A percentile compares a stretch with the other conserved stretches of the same genome.
Evolutionary conservation across 805 yeast genomes (phyloP).

Genomic region (Wickerhamomyces bisporus): DNA sequence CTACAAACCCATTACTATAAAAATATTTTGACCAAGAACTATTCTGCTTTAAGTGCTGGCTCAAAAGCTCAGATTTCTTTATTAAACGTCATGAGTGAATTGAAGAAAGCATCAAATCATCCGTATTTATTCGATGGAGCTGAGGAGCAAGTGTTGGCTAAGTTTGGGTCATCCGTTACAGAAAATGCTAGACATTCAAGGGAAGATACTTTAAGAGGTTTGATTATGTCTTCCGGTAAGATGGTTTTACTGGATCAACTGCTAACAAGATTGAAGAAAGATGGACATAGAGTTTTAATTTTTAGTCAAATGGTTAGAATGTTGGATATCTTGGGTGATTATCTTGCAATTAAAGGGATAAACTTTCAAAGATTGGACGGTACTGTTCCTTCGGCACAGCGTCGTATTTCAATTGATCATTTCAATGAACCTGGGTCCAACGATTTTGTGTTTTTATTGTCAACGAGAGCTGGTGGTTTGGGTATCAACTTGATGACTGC

Average conservation of each 20-base stretch:
- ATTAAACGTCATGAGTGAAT: conserved; percentile 88
- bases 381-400: conserved; percentile 88
- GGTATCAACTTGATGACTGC: conserved; percentile 99
- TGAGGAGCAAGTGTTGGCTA: conserved; percentile 71
- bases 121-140: conserved; percentile 94
- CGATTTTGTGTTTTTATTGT: conserved; percentile 83
- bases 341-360: conserved; percentile 78
- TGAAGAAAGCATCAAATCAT: conserved; percentile 95
- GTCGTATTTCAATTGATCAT: conserved; percentile 94
- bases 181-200: conserved; percentile 42
- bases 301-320: conserved; percentile 97
- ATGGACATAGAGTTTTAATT: conserved; percentile 93
- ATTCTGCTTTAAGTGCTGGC: conserved; percentile 86
- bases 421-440: conserved; percentile 90
- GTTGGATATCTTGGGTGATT: conserved; percentile 92
- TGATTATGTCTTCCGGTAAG: conserved; percentile 97
- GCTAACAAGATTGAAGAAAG: conserved; percentile 75
- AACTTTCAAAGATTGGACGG: conserved; percentile 94
- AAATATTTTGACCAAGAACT: conserved; percentile 88
- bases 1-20: conserved; percentile 93
- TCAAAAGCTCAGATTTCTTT: conserved; percentile 74
- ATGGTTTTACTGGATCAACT: conserved; percentile 94
- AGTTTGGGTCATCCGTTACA: conserved; percentile 49
- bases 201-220: conserved; percentile 79
- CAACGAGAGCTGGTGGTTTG: conserved; percentile 98